phyloP scores from a whole-genome alignment of 306 rosid genomes.

The Ormosia emarginata region DNA sequence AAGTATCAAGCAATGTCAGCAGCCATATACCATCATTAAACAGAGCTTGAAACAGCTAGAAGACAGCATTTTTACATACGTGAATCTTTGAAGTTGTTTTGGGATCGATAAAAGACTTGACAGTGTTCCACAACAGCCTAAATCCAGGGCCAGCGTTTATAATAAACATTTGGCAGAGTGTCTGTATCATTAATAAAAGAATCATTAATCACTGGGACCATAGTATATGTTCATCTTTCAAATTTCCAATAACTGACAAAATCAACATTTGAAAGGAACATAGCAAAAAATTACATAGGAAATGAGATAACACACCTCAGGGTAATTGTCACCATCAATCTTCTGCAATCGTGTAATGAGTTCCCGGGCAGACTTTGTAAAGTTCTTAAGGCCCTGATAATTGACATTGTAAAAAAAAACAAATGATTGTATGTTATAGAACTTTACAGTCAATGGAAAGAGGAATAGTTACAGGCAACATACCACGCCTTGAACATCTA shows the following conservation, averaged over 20 bases:
- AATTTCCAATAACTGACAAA: neutral
- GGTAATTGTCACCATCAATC: slow-evolving; percentile 93
- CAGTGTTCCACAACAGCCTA: slow-evolving; percentile 86
- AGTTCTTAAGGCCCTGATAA: slow-evolving; percentile 83
- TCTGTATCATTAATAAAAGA: slow-evolving; percentile 45
- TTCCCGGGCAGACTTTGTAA: slow-evolving; percentile 91
- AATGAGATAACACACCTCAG: slow-evolving; percentile 59
- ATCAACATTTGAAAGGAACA: neutral
- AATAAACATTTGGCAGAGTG: slow-evolving; percentile 91
- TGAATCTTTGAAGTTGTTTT: slow-evolving; percentile 95
- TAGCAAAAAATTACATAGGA: neutral
- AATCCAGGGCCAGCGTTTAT: slow-evolving; percentile 98
- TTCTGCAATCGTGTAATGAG: slow-evolving; percentile 81
- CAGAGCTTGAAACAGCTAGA: slow-evolving; percentile 12
- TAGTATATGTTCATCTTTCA: neutral
- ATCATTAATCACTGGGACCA: neutral
- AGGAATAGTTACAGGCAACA: slow-evolving; percentile 27
- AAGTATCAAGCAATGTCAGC: slow-evolving; percentile 22
- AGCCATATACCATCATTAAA: neutral
- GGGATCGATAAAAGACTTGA: slow-evolving; percentile 90
- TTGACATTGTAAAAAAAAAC: slow-evolving; percentile 1
- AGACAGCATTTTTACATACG: slow-evolving; percentile 41
- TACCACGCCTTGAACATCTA: slow-evolving; percentile 99
- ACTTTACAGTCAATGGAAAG: neutral
- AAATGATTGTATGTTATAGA: neutral